Evolutionary conservation across 176 grass and related monocot species (phyloP), one percentile per base, ranked within the genome.

Genomic region (Juncus effusus): DNA sequence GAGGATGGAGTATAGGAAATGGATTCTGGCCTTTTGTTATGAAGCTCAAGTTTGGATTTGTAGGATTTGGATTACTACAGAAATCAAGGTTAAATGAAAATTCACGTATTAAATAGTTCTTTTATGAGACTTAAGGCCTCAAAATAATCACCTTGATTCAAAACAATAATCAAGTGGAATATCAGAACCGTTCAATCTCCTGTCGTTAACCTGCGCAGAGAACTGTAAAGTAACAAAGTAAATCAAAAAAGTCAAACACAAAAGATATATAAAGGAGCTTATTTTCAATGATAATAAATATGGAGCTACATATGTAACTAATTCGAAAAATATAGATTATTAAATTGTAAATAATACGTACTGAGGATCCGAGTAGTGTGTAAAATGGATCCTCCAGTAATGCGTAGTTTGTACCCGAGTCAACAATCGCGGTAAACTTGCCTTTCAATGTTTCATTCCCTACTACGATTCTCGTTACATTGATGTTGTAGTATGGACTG

Each of bases 321-420:
- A 28, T 28, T 28, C 19, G 19, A 28, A 28, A 28, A 10, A 36
- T 57, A 10, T 12, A 37, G 11, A 37, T 54, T 3, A 51, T 8
- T 0, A 39, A 54, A 10, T 1, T 13, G n/a, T 74, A 74, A 54
- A 36, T 4, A 16, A 55, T n/a, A n/a, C 65, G 38, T 62, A 91
- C 88, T 5, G 38, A 71, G 45, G 58, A 49, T 42, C 75, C 16
- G 3, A 87, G 66, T 37, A 51, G 10, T 1, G 86, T 80, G 60
- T 90, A 95, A 5, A 78, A 70, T 12, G 91, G 91, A 16, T 90
- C 86, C 40, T 38, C 63, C 59, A 95, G 79, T 59, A 79, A 82
- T 0, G 83, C 89, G 67, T 77, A 90, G 37, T 86, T 90, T 3
- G 91, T 85, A 74, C 91, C 91, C 38, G 91, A 95, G 72, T 95